Conservation (phyloP, 352 stramenopile genomes). For the Pythium dissimile region DNA sequence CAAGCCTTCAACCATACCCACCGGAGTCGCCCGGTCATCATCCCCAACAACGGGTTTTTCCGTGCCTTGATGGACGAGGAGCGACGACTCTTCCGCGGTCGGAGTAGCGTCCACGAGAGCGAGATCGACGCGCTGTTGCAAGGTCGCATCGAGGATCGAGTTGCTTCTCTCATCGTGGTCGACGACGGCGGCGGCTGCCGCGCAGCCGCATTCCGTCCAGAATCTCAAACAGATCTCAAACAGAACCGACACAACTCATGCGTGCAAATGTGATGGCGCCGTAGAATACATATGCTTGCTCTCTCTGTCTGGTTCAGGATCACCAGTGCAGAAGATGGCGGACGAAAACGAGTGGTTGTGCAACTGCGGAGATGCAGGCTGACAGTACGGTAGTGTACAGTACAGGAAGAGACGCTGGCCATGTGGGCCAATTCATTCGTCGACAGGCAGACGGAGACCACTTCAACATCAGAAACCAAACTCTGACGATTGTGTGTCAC, state of each 20-base stretch:
- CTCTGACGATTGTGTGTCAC: constrained; percentile 4
- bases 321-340: neutral
- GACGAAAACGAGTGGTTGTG: neutral
- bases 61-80: constrained; percentile 44
- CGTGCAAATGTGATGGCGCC: constrained; percentile 1
- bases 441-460: constrained; percentile 12
- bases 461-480: constrained; percentile 22
- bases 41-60: constrained; percentile 65
- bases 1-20: constrained; percentile 58
- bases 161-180: constrained; percentile 1
- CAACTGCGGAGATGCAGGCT: too few species aligned
- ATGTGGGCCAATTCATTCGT: neutral
- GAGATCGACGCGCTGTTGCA: constrained; percentile 57
- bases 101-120: constrained; percentile 40
- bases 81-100: constrained; percentile 35
- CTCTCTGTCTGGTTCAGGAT: neutral
- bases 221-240: too few species aligned
- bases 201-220: too few species aligned
- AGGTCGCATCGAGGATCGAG: constrained; percentile 17
- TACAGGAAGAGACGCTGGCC: neutral
- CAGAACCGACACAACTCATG: neutral
- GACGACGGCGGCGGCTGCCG: neutral
- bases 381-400: too few species aligned
- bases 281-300: neutral
- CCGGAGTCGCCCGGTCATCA: constrained; percentile 42